Evolutionary conservation across 1,284 basidiomycete genomes (phyloP).

Genomic region (Trametes polyzona): DNA sequence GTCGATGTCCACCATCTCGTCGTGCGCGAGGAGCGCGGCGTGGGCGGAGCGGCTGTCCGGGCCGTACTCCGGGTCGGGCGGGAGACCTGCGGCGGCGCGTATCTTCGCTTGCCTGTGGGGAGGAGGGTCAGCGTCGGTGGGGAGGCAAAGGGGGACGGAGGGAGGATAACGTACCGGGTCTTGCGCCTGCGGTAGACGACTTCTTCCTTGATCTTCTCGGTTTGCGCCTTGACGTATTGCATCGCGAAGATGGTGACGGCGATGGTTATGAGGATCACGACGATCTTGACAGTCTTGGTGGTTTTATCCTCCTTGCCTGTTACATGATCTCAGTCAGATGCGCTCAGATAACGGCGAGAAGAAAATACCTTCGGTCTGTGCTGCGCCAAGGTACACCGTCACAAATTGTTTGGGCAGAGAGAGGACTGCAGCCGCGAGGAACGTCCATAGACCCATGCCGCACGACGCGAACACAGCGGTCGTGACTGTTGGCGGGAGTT

Average conservation of each 20-base stretch:
- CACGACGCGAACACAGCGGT: constrained; percentile 82
- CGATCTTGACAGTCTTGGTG: constrained; percentile 63
- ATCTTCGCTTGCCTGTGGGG: constrained; percentile 50
- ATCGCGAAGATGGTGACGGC: constrained; percentile 78
- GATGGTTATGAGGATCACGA: constrained; percentile 63
- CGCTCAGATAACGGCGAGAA: not conserved
- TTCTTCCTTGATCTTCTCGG: constrained; percentile 72
- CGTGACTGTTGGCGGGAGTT: constrained; percentile 55
- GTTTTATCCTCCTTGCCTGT: constrained; percentile 34
- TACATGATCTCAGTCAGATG: not conserved
- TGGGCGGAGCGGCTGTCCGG: constrained; percentile 11
- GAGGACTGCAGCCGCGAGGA: constrained; percentile 70
- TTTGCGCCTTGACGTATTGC: constrained; percentile 80
- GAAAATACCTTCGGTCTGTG: constrained; percentile 41
- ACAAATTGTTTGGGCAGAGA: constrained; percentile 81
- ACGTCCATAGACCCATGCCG: constrained; percentile 74
- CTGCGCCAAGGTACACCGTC: constrained; percentile 75
- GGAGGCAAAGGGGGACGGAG: not conserved
- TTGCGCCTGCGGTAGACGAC: constrained; percentile 74
- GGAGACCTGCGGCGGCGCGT: constrained; percentile 33
- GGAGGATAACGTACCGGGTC: constrained; percentile 8
- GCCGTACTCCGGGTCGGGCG: constrained; percentile 36
- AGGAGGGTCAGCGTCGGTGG: not conserved
- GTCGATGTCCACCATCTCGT: constrained; percentile 10
- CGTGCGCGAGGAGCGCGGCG: constrained; percentile 31